Evolutionary conservation across 352 stramenopile species (phyloP).

Genomic region (Globisporangium abappressorium): DNA sequence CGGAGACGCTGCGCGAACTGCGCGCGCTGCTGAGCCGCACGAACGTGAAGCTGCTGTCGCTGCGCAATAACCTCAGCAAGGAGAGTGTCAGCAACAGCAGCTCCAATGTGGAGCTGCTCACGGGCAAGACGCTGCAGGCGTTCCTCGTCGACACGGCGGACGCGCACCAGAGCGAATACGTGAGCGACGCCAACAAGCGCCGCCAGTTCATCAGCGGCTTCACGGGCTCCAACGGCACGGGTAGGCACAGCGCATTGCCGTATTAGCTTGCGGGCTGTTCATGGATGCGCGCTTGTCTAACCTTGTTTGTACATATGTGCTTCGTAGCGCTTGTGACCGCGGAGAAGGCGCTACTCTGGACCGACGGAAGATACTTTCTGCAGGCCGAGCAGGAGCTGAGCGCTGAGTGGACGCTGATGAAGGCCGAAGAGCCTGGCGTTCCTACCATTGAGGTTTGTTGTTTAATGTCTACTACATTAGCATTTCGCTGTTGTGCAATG

Average conservation of each 20-base stretch:
- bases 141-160: slow-evolving; percentile 96
- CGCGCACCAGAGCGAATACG: slow-evolving; percentile 98
- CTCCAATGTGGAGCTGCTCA: slow-evolving; percentile 23
- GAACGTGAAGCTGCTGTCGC: slow-evolving; percentile 60
- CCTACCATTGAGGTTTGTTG: slow-evolving; percentile 81
- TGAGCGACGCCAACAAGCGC: slow-evolving; percentile 94
- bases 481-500: neutral
- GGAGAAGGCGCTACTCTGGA: slow-evolving; percentile 95
- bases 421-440: slow-evolving; percentile 89
- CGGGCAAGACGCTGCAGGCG: slow-evolving; percentile 64
- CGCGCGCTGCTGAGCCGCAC: slow-evolving; percentile 58
- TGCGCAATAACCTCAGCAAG: slow-evolving; percentile 60
- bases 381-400: slow-evolving; percentile 95
- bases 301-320: neutral
- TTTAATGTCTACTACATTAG: slow-evolving; percentile 16
- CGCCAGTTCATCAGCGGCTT: slow-evolving; percentile 96
- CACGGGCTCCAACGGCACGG: slow-evolving; percentile 95
- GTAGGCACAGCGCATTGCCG: slow-evolving; percentile 11
- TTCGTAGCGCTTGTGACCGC: slow-evolving; percentile 64
- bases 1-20: slow-evolving; percentile 64
- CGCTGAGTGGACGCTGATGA: slow-evolving; percentile 95
- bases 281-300: neutral
- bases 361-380: slow-evolving; percentile 97
- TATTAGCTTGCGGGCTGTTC: neutral
- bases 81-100: slow-evolving; percentile 15